These are phyloP conservation scores for Botrytis elliptica DNA, from an alignment of 2,329 filamentous ascomycete species.

Conservation along the genomic window DNA sequence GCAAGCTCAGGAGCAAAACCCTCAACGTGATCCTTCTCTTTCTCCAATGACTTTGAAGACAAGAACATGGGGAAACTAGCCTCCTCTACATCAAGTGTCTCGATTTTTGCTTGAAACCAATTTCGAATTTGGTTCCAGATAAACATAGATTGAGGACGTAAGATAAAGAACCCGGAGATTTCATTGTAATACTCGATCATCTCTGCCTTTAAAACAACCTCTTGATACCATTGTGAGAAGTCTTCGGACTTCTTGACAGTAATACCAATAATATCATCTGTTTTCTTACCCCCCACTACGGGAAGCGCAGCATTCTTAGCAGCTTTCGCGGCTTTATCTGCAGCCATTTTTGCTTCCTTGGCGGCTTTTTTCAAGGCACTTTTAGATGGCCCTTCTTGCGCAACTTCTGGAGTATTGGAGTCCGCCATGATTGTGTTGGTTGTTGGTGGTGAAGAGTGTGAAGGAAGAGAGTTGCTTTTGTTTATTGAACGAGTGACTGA, in stretches of 20 bases:
- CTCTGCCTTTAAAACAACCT: constrained; percentile 93
- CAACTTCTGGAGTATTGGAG: constrained; percentile 24
- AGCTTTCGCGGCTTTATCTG: constrained; percentile 61
- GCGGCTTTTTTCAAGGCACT: constrained; percentile 65
- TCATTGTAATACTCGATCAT: constrained; percentile 95
- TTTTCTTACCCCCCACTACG: constrained; percentile 58
- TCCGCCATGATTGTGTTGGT: constrained; percentile 28
- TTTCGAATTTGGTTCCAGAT: constrained; percentile 65
- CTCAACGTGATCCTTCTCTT: constrained; percentile 92
- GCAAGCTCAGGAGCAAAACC: constrained; percentile 94
- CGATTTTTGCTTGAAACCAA: constrained; percentile 73
- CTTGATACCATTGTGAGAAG: constrained; percentile 95
- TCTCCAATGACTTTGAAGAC: constrained; percentile 75
- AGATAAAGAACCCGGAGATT: constrained; percentile 95
- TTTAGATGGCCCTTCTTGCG: constrained; percentile 50
- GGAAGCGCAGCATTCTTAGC: constrained; percentile 55
- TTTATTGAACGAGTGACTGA: constrained; percentile 4
- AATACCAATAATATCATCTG: constrained; percentile 78
- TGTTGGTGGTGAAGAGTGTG: not conserved
- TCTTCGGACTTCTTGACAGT: constrained; percentile 82
- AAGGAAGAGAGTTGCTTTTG: not conserved
- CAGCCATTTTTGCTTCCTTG: constrained; percentile 60
- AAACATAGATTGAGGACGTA: constrained; percentile 69
- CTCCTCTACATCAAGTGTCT: constrained; percentile 89
- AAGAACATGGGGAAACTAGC: constrained; percentile 97